Percentiles rank a stretch among this genome's conserved stretches.
Evolutionary conservation across 1,284 basidiomycete genomes (phyloP).

Genomic region (Cryptococcus neoformans): DNA sequence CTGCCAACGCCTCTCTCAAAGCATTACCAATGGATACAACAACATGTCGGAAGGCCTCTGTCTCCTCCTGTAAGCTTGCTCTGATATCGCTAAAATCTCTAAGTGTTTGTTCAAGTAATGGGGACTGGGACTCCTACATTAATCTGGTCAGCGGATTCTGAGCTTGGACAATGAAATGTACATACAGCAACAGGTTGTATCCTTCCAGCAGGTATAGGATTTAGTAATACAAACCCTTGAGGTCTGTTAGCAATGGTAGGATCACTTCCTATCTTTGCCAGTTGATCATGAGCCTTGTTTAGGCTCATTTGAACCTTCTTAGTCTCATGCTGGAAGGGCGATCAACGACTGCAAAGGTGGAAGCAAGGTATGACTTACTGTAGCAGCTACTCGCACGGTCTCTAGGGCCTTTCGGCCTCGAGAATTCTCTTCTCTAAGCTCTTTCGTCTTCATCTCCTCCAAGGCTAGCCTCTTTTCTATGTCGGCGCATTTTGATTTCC

Average conservation of each 20-base stretch:
- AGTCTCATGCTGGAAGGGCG: constrained; percentile 58
- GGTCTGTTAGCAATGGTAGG: constrained; percentile 12
- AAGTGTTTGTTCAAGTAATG: constrained; percentile 66
- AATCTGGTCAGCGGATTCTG: not conserved
- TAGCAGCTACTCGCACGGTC: constrained; percentile 43
- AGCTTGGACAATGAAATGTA: not conserved
- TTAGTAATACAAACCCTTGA: constrained; percentile 40
- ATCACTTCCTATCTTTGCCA: constrained; percentile 66
- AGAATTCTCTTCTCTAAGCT: constrained; percentile 33
- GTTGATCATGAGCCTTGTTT: constrained; percentile 72
- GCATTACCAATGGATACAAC: constrained; percentile 67
- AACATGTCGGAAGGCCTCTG: constrained; percentile 64
- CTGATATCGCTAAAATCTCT: constrained; percentile 70
- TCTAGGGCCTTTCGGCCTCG: constrained; percentile 44
- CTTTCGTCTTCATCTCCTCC: constrained; percentile 66
- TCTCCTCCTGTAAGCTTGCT: constrained; percentile 65
- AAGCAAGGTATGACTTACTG: constrained; percentile 25
- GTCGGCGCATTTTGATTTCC: constrained; percentile 61
- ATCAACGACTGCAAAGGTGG: not conserved
- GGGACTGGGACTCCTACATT: constrained; percentile 43
- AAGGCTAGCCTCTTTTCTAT: constrained; percentile 21
- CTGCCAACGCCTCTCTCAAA: constrained; percentile 55
- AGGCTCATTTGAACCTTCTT: constrained; percentile 73
- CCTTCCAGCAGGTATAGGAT: constrained; percentile 37
- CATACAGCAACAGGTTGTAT: constrained; percentile 30